phyloP scores from a whole-genome alignment of 768 basidiomycete genomes.

The Tephrocybe sp. region DNA sequence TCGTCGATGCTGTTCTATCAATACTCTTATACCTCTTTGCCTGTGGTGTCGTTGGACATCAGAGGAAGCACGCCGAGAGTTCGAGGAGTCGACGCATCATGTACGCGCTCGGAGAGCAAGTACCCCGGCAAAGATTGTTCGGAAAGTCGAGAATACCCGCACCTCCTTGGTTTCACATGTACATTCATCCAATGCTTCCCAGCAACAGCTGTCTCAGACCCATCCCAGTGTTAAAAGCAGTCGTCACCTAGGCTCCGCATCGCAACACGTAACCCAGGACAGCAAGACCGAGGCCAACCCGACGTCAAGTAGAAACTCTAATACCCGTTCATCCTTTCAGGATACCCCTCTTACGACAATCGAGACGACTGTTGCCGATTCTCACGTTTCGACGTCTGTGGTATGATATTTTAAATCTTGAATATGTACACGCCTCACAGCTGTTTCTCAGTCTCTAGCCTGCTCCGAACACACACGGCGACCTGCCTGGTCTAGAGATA shows the following conservation, averaged over 20 bases:
- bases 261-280: background rate
- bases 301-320: background rate
- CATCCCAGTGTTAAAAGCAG: background rate
- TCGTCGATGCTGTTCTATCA: conserved; percentile 42
- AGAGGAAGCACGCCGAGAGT: conserved; percentile 33
- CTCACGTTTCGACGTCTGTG: conserved; percentile 14
- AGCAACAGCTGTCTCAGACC: background rate
- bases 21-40: conserved; percentile 46
- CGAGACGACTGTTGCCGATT: conserved; percentile 1
- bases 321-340: background rate
- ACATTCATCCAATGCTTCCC: background rate
- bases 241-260: background rate
- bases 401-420: conserved; percentile 1
- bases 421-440: background rate
- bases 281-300: background rate
- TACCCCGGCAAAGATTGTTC: conserved; percentile 23
- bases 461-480: conserved; percentile 1
- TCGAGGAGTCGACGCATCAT: conserved; percentile 32
- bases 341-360: background rate
- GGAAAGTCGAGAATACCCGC: conserved; percentile 7
- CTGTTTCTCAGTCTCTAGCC: background rate
- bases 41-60: conserved; percentile 51
- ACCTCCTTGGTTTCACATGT: background rate
- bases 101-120: conserved; percentile 30
- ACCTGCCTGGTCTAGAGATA: conserved; percentile 8